Percentiles rank a stretch among this genome's conserved stretches.
Conservation (phyloP, 2,329 filamentous ascomycete species). For the Aureobasidium namibiae region DNA sequence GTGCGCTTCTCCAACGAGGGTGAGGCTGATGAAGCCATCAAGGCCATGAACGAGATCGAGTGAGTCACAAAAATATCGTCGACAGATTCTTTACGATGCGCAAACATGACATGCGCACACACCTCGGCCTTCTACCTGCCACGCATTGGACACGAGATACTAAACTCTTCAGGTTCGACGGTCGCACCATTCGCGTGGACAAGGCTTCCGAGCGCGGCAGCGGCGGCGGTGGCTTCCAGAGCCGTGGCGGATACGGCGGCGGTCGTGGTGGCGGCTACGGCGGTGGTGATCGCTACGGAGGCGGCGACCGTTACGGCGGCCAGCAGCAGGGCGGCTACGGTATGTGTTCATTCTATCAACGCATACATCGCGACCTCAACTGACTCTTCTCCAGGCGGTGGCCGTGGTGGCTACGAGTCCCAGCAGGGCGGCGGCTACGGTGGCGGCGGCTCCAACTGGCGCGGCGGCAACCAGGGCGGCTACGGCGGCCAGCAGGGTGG, state of each 20-base stretch:
- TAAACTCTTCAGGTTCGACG: conserved; percentile 64
- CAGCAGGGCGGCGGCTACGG: conserved; percentile 14
- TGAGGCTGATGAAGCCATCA: conserved; percentile 70
- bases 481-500: conserved; percentile 18
- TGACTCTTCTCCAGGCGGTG: conserved; percentile 15
- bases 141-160: background rate
- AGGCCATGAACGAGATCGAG: conserved; percentile 82
- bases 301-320: conserved; percentile 23
- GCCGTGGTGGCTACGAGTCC: conserved; percentile 19
- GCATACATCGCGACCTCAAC: background rate
- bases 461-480: conserved; percentile 21
- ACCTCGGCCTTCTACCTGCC: background rate
- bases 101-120: background rate
- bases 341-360: background rate
- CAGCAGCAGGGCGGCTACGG: conserved; percentile 23
- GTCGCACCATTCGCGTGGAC: conserved; percentile 88
- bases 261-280: conserved; percentile 26
- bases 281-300: conserved; percentile 20
- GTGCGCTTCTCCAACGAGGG: conserved; percentile 75
- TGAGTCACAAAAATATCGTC: conserved; percentile 39
- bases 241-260: conserved; percentile 29
- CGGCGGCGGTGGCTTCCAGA: conserved; percentile 45
- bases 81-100: conserved; percentile 10
- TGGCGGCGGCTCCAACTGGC: conserved; percentile 16
- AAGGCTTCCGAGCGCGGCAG: conserved; percentile 78